Base-by-base conservation (phyloP, 2,329 filamentous ascomycete species). In the Colletotrichum brevisporum region DNA sequence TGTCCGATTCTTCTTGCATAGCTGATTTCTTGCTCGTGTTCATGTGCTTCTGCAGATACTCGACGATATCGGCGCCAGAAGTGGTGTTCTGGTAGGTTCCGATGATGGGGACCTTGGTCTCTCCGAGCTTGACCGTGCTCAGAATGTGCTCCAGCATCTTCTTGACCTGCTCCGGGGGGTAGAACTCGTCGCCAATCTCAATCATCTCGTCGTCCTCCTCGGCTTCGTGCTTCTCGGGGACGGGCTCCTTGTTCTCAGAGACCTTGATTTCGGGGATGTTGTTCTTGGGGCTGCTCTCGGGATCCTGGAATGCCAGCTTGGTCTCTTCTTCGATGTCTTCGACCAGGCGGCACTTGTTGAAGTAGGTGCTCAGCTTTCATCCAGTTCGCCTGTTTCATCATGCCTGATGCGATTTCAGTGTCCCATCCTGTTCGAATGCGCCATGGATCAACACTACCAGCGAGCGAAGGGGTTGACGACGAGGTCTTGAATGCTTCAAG, bases 311-410 rank as follows among this genome's bases (percentile, higher is more conserved):
- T 47, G 95, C 96, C 63, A 99, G 88, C 82, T 99, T 98, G 80
- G 98, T 97, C 84, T 99, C 97, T 82, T 99, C 96, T 79, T 99
- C 96, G 70, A 98, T 84, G 78, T 99, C 96, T 79, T 99, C 97
- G 6, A 98, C 92, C 71, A 98, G 85, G 57, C 97, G 92, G 79
- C 96, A 99, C 83, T 98, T 99, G 86, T 98, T 99, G 88, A 98
- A 98, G 83, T 99, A 99, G 75, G 94, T 93, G 80, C 93, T 91
- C 75, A 98, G 89, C 83, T 98, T 98, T 94, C 94, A 71, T 97
- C 94, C 21, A 88, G 81, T 99, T 96, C 67, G 92, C 92, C 81
- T 99, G 97, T 74, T 93, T 93, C n/a, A 78, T 97, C 94, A 80
- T 98, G 94, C 71, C 97, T 98, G 82, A 98, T 95, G 67, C 94